phyloP scores from a whole-genome alignment of 2,329 filamentous ascomycete genomes.

The Hymenoscyphus infarciens region DNA sequence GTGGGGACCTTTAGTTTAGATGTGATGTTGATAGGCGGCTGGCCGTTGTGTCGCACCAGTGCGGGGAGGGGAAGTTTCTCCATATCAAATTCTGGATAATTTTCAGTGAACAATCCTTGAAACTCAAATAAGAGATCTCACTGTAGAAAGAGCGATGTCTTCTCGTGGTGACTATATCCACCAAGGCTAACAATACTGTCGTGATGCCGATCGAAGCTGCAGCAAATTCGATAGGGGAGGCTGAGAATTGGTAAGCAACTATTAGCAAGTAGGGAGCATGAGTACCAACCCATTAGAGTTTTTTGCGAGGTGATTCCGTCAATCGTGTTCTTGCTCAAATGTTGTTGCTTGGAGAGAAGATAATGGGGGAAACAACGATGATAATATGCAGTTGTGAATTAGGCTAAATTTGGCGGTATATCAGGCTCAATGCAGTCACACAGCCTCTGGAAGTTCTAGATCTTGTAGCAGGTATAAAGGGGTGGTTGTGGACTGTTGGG shows the following conservation, averaged over 20 bases:
- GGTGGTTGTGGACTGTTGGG: not conserved
- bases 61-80: slow-evolving; percentile 4
- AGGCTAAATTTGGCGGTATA: not conserved
- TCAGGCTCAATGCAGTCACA: not conserved
- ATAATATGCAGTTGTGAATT: not conserved
- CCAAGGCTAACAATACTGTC: not conserved
- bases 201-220: not conserved
- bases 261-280: not conserved
- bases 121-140: not conserved
- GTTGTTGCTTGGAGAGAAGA: not conserved
- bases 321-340: not conserved
- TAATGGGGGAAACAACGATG: not conserved
- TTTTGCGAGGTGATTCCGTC: not conserved
- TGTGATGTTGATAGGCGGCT: not conserved
- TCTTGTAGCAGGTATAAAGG: not conserved
- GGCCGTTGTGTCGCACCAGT: slow-evolving; percentile 1
- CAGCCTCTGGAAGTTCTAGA: not conserved
- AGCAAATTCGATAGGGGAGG: not conserved
- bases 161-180: not conserved
- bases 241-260: not conserved
- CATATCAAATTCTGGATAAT: slow-evolving; percentile 1
- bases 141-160: slow-evolving; percentile 8
- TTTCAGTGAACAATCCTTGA: not conserved
- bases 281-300: not conserved
- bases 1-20: not conserved